Conservation (phyloP, 176 grass and related monocot genomes). For the Phoenix dactylifera region DNA sequence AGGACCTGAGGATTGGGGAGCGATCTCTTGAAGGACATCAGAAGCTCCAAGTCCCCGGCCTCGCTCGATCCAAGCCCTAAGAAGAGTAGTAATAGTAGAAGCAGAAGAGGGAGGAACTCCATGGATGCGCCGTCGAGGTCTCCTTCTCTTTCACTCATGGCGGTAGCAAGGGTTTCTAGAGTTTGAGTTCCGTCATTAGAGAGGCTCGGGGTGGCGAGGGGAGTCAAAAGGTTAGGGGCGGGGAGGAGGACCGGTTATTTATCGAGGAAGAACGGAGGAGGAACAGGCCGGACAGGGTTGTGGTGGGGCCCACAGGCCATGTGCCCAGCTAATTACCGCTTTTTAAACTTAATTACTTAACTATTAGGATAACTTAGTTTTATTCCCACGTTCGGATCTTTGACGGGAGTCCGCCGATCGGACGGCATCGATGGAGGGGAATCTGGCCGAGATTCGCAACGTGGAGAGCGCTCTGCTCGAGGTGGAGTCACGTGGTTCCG, state of each 20-base stretch:
- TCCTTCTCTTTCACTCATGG: not conserved
- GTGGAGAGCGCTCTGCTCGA: no score
- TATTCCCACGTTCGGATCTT: not conserved
- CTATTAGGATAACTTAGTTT: not conserved
- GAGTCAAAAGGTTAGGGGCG: not conserved
- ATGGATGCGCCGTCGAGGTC: not conserved
- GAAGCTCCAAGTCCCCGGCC: conserved; percentile 18
- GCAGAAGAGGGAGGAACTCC: not conserved
- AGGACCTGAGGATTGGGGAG: conserved; percentile 9
- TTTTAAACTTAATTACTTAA: no score
- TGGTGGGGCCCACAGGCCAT: not conserved
- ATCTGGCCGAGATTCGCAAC: no score
- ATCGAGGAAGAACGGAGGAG: not conserved
- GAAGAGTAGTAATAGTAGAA: not conserved
- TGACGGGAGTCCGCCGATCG: no score
- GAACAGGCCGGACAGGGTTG: not conserved
- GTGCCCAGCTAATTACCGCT: not conserved
- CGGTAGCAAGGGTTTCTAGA: not conserved
- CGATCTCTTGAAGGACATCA: conserved; percentile 13
- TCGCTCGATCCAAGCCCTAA: not conserved
- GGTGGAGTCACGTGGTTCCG: no score
- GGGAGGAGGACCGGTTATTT: conserved; percentile 12
- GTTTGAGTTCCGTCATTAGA: not conserved
- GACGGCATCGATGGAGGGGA: no score
- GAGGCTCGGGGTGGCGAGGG: not conserved